phyloP scores from a whole-genome alignment of 305 asterid genomes.

The Fraxinus nigra region DNA sequence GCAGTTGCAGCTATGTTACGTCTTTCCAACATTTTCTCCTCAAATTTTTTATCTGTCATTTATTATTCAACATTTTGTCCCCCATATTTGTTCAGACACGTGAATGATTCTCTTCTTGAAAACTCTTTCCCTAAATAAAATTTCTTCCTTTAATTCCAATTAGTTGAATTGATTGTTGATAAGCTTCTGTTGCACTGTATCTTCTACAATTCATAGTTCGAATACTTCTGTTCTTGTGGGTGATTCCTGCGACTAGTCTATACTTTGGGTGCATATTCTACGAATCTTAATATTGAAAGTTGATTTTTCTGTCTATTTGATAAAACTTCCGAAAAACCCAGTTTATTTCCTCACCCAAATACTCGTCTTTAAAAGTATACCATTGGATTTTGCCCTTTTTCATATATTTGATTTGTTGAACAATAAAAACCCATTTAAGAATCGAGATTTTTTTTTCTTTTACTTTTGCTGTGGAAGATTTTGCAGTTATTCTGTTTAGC shows the following conservation, averaged over 20 bases:
- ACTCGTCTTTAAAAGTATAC: not conserved
- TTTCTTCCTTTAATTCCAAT: not conserved
- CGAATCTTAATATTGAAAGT: not conserved
- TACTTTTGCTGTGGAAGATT: not conserved
- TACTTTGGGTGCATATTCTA: not conserved
- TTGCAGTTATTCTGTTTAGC: conserved; percentile 23
- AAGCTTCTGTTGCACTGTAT: not conserved
- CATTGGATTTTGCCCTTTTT: not conserved
- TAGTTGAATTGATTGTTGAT: not conserved
- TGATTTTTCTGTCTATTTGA: not conserved
- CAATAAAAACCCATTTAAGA: not conserved
- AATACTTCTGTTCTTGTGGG: not conserved
- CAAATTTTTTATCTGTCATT: not conserved
- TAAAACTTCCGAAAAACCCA: not conserved
- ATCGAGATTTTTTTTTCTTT: conserved; percentile 3
- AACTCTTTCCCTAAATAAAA: not conserved
- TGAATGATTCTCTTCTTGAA: conserved; percentile 1
- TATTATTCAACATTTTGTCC: not conserved
- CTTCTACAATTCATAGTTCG: not conserved
- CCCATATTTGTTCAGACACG: not conserved
- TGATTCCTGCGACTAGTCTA: not conserved
- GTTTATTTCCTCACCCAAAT: not conserved
- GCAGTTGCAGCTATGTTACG: conserved; percentile 10
- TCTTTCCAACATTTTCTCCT: not conserved
- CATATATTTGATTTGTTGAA: not conserved